Conservation (phyloP, 768 basidiomycete genomes). For the Xerocomellus intermedius region DNA sequence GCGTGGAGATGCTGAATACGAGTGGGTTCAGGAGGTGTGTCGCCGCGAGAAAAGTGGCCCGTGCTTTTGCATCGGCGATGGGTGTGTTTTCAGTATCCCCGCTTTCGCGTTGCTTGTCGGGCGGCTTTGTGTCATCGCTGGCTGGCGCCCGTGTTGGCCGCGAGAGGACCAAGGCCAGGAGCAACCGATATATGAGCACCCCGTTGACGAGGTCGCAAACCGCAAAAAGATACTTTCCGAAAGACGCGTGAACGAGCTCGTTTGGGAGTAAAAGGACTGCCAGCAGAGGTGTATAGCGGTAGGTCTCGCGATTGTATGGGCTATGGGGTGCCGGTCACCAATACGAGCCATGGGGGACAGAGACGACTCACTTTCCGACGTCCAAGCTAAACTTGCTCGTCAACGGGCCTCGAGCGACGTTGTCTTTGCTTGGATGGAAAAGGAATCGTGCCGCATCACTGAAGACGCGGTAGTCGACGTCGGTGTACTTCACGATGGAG, state of each 20-base stretch:
- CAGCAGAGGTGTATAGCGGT: constrained; percentile 94
- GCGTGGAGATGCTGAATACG: constrained; percentile 93
- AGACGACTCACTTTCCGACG: constrained; percentile 74
- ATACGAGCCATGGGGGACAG: not conserved
- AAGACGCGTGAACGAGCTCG: constrained; percentile 73
- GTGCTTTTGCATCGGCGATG: constrained; percentile 1
- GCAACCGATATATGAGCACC: constrained; percentile 61
- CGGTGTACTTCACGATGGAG: constrained; percentile 92
- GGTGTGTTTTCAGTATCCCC: not conserved
- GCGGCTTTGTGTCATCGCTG: constrained; percentile 4
- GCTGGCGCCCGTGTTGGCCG: not conserved
- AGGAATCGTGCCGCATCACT: constrained; percentile 84
- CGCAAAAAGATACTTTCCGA: constrained; percentile 91
- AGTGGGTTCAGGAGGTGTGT: constrained; percentile 91
- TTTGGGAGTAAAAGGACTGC: constrained; percentile 83
- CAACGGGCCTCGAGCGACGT: constrained; percentile 62
- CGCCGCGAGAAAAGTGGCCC: constrained; percentile 58
- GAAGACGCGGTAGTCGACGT: constrained; percentile 96
- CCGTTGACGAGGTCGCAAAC: constrained; percentile 81
- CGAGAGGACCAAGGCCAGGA: constrained; percentile 51
- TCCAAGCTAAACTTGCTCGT: constrained; percentile 36
- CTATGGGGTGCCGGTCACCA: constrained; percentile 38
- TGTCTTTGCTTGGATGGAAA: constrained; percentile 45
- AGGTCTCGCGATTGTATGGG: constrained; percentile 89
- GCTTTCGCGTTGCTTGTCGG: not conserved